Evolutionary conservation across 192 early-diverging fungal genomes (phyloP).

Genomic region (Linnemannia schmuckeri): DNA sequence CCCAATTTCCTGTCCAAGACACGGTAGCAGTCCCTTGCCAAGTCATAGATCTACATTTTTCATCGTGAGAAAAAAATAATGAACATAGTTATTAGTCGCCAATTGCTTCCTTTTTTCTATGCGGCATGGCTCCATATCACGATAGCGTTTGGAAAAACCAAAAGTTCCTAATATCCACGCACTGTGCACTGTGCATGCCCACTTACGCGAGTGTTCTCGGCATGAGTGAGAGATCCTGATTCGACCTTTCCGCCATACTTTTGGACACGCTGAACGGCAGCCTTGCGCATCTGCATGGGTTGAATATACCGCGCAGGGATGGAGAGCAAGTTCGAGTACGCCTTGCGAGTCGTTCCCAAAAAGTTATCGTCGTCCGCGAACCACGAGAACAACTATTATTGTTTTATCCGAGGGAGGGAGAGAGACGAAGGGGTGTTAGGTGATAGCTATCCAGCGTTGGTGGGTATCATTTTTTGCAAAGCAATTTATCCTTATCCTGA

Average conservation of each 20-base stretch:
- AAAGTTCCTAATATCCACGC: too few species aligned
- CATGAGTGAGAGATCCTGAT: conserved; percentile 22
- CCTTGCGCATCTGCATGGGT: conserved; percentile 80
- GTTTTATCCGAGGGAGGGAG: conserved; percentile 11
- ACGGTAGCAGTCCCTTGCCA: conserved; percentile 75
- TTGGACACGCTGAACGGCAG: conserved; percentile 75
- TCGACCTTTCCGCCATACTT: conserved; percentile 62
- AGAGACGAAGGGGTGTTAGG: neutral
- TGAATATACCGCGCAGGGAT: conserved; percentile 77
- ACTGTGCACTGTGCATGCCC: too few species aligned
- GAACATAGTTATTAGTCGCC: neutral
- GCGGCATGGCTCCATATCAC: neutral
- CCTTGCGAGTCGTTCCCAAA: conserved; percentile 77
- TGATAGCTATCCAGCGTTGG: neutral
- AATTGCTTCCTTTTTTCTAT: neutral
- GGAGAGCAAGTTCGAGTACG: conserved; percentile 76
- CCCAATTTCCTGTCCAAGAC: conserved; percentile 81
- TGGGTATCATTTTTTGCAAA: neutral
- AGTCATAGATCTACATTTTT: conserved; percentile 72
- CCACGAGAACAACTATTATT: conserved; percentile 78
- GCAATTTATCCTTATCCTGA: neutral
- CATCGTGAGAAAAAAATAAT: conserved; percentile 52
- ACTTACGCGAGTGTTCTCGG: conserved; percentile 44
- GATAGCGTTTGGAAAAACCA: neutral
- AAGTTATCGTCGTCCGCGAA: conserved; percentile 89